Base-by-base conservation (phyloP, 2,329 filamentous ascomycete genomes). In the Diaporthe nobilis region DNA sequence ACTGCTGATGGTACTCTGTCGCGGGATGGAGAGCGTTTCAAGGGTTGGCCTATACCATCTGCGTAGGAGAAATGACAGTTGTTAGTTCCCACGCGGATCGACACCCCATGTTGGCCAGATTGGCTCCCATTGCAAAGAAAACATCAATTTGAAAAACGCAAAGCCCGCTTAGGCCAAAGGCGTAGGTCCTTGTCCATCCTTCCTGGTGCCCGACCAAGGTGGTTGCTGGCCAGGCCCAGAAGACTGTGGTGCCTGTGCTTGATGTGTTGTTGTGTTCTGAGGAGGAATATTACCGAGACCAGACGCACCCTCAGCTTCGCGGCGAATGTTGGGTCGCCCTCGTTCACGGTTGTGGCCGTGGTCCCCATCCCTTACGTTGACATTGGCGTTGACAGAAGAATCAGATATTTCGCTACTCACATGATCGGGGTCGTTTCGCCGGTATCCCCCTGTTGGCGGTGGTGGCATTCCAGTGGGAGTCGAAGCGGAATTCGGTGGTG, bases 401-500 rank as follows among this genome's bases (percentile, higher is more conserved):
- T 61, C 68, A 74, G 75, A 55, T 65, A 58, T 31, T 70, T 75
- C 71, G 61, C 63, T 68, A 77, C 76, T 77, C 76, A 77, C 76
- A 70, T 77, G 58, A 55, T 76, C 73, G 75, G 75, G 71, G 61
- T 77, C 71, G 74, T 60, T 60, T 57, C 74, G 72, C 58, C 73
- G 60, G 72, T 72, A 74, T 68, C 73, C 71, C 65, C 70, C 74
- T 77, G 83, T 65, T 74, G 78, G 81, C 53, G 77, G 79, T 51
- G 77, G 71, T 63, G 77, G 77, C 58, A 78, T 53, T 34, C 77
- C 79, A 58, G 75, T 78, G n/a, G 77, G 72, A 20, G 78, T 78
- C 51, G 78, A 72, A 28, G 78, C 79, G 20, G 80, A 77, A 71
- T 80, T 79, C 10, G 80, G 81, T 17, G 82, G 81, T 8, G 78